These are phyloP conservation scores for Termitomyces sp. DNA, from an alignment of 768 basidiomycete species.

Conservation along the genomic window DNA sequence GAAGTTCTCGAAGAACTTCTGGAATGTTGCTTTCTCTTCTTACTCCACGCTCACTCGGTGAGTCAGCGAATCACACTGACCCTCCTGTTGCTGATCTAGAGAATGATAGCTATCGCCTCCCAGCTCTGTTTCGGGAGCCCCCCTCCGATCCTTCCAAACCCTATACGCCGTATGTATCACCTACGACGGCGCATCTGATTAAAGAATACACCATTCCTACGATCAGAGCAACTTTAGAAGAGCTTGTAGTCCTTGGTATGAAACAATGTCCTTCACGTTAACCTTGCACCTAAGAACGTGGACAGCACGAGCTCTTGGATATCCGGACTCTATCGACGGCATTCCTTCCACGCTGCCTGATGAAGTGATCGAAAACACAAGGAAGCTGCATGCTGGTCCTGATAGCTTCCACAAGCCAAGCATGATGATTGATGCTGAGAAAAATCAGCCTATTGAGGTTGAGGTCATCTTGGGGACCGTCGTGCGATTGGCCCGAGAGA, in stretches of 20 bases:
- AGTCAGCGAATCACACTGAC: constrained; percentile 1
- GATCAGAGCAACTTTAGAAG: constrained; percentile 39
- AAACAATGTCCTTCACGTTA: not conserved
- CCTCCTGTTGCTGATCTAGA: not conserved
- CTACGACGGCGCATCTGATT: constrained; percentile 36
- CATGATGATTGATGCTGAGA: constrained; percentile 57
- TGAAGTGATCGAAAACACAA: constrained; percentile 32
- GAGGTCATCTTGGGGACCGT: constrained; percentile 64
- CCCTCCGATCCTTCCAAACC: constrained; percentile 28
- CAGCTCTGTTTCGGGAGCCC: constrained; percentile 46
- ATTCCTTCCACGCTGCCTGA: constrained; percentile 40
- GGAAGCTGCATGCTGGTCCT: constrained; percentile 32
- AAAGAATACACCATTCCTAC: constrained; percentile 39
- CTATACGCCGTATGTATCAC: constrained; percentile 36
- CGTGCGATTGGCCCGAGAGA: constrained; percentile 43
- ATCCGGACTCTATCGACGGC: constrained; percentile 28
- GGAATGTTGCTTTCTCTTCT: constrained; percentile 55
- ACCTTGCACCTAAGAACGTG: not conserved
- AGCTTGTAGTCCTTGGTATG: constrained; percentile 39
- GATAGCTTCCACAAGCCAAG: constrained; percentile 48
- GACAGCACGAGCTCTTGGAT: constrained; percentile 17
- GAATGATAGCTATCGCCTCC: constrained; percentile 33
- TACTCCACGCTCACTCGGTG: constrained; percentile 45
- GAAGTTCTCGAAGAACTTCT: constrained; percentile 62
- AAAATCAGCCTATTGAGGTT: constrained; percentile 56